phyloP scores from a whole-genome alignment of 148 eudicot species.

The Fagopyrum homotropicum region DNA sequence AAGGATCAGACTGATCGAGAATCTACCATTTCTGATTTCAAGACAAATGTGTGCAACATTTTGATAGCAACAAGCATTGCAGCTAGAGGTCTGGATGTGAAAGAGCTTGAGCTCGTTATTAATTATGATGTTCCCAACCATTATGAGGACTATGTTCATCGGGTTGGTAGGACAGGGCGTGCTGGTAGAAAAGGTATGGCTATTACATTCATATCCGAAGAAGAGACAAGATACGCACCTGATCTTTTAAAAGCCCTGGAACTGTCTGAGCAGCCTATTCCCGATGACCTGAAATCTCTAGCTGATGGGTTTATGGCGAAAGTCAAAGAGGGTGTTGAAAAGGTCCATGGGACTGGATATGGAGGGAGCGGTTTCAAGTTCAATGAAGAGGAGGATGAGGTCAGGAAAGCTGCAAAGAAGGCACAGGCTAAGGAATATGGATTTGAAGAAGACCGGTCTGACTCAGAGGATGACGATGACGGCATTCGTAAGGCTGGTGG shows the following conservation, averaged over 20 bases:
- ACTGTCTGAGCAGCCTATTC: slow-evolving; percentile 72
- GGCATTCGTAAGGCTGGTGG: slow-evolving; percentile 56
- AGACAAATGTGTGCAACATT: slow-evolving; percentile 68
- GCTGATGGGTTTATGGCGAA: slow-evolving; percentile 72
- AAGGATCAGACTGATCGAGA: slow-evolving; percentile 86
- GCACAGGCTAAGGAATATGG: slow-evolving; percentile 87
- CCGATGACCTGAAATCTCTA: slow-evolving; percentile 62
- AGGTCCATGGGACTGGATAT: slow-evolving; percentile 71
- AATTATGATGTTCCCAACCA: slow-evolving; percentile 78
- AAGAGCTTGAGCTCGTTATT: slow-evolving; percentile 72
- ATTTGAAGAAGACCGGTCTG: slow-evolving; percentile 75
- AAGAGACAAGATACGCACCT: slow-evolving; percentile 64
- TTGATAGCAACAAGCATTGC: slow-evolving; percentile 79
- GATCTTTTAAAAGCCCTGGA: slow-evolving; percentile 72
- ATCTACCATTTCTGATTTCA: slow-evolving; percentile 72
- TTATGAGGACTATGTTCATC: slow-evolving; percentile 83
- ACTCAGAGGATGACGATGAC: slow-evolving; percentile 76
- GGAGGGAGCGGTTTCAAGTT: slow-evolving; percentile 87
- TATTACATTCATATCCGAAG: slow-evolving; percentile 62
- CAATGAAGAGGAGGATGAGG: slow-evolving; percentile 86
- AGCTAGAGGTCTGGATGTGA: slow-evolving; percentile 81
- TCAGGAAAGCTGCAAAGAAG: slow-evolving; percentile 73
- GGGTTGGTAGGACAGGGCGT: slow-evolving; percentile 81
- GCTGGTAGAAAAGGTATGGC: slow-evolving; percentile 79
- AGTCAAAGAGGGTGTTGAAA: slow-evolving; percentile 75